These are phyloP conservation scores for Ogataea pignaliae DNA, from an alignment of 805 yeast species.

Conservation along the genomic window DNA sequence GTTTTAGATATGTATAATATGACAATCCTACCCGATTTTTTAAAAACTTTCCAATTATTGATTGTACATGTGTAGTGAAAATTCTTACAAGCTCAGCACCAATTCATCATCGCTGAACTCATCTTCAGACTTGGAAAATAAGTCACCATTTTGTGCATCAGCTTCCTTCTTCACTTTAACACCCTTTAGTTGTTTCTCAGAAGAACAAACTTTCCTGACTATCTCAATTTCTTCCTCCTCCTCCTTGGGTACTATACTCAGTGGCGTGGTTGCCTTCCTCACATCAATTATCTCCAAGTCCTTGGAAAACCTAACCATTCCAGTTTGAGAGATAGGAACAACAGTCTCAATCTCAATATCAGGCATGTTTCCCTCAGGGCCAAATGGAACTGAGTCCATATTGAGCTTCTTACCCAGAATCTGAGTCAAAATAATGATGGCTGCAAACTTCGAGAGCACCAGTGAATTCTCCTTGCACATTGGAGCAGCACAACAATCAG, in stretches of 20 bases:
- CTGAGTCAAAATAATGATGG: constrained; percentile 59
- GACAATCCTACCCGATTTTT: too few relatives aligned
- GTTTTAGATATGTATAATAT: too few relatives aligned
- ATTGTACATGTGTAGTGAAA: too few relatives aligned
- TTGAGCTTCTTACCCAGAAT: constrained; percentile 54
- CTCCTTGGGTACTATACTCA: constrained; percentile 16
- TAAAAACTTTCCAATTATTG: too few relatives aligned
- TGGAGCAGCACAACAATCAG: constrained; percentile 80
- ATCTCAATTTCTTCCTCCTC: constrained; percentile 14
- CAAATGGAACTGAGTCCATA: constrained; percentile 49
- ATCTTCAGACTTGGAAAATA: constrained; percentile 8
- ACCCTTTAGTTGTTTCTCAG: constrained; percentile 1
- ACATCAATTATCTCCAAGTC: constrained; percentile 55
- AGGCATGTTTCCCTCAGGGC: constrained; percentile 78
- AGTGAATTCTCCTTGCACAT: constrained; percentile 76
- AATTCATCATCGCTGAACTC: constrained; percentile 22
- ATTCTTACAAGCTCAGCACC: constrained; percentile 3
- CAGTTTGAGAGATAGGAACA: constrained; percentile 42
- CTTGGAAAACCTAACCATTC: constrained; percentile 51
- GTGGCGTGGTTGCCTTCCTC: constrained; percentile 18
- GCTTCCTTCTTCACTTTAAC: constrained; percentile 9
- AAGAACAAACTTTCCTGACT: background rate
- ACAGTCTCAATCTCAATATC: constrained; percentile 64
- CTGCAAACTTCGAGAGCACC: constrained; percentile 86
- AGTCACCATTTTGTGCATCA: background rate